Base-by-base conservation (phyloP, 176 grass and related monocot genomes). In the Eremochloa ophiuroides region DNA sequence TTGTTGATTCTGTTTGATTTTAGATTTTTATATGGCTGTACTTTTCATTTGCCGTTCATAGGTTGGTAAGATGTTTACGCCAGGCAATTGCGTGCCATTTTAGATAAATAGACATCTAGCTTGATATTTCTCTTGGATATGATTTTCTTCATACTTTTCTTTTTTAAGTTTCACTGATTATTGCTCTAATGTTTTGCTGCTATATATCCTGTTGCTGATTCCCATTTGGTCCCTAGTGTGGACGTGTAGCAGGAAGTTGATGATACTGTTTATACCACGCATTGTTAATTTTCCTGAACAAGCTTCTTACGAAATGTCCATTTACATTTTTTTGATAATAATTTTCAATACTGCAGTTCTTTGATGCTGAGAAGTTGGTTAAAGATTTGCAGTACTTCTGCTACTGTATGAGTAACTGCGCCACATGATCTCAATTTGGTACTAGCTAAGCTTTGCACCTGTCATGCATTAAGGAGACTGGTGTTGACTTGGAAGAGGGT, bases 401-500 rank as follows among this genome's bases (percentile, higher is more conserved):
- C 4, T 74, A 17, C 25, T 38, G 50, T 3, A 53, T 38, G 46
- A 74, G 15, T 74, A 58, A 37, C 27, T 56, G 71, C n/a, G 47
- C 33, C 22, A 17, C 22, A 58, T 60, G 73, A 41, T 59, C 5
- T 75, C 35, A 38, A 58, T 28, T 30, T 72, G 29, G n/a, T 71
- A 29, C 14, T 47, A 16, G 23, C 40, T 40, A 23, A 40, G 10
- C 20, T 28, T 30, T 50, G 20, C 42, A 31, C 8, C 25, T 9
- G 27, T 73, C 41, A 48, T 72, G 86, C 78, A 40, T 85, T 82
- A 5, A 85, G 89, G 65, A 85, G 88, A 40, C 87, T 91, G 85
- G 81, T 68, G 77, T 91, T 51, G 82, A 88, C 78, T 58, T 85
- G 47, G 85, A 85, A 85, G 50, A 69, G 15, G 80, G 89, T 91